Percentiles rank a stretch among this genome's conserved stretches.
These are phyloP conservation scores for Lactarius quietus DNA, from an alignment of 768 basidiomycete genomes.

Conservation along the genomic window DNA sequence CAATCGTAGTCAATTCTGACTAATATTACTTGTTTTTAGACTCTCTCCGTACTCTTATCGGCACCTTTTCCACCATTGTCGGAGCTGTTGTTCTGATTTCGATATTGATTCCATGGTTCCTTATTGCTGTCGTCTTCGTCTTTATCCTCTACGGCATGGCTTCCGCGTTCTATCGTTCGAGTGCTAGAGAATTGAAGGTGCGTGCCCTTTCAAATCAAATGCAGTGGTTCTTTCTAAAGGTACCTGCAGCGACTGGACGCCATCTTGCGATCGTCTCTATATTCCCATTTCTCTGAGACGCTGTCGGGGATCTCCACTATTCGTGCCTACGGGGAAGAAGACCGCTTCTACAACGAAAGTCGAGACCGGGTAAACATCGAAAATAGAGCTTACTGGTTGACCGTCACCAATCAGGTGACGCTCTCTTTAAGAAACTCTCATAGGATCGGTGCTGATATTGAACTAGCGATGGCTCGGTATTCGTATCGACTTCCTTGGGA, in stretches of 20 bases:
- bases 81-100: slow-evolving; percentile 79
- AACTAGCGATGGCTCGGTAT: slow-evolving; percentile 82
- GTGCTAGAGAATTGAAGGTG: slow-evolving; percentile 82
- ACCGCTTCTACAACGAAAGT: slow-evolving; percentile 76
- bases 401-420: slow-evolving; percentile 70
- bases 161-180: slow-evolving; percentile 79
- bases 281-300: slow-evolving; percentile 91
- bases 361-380: slow-evolving; percentile 75
- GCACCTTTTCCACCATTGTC: slow-evolving; percentile 59
- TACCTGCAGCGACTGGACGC: slow-evolving; percentile 59
- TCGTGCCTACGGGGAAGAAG: slow-evolving; percentile 77
- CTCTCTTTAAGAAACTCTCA: slow-evolving; percentile 27
- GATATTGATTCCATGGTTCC: slow-evolving; percentile 79
- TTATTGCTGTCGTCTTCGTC: slow-evolving; percentile 66
- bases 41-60: slow-evolving; percentile 66
- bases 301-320: slow-evolving; percentile 87
- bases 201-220: not conserved
- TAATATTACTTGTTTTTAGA: slow-evolving; percentile 37
- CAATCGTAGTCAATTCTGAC: slow-evolving; percentile 6
- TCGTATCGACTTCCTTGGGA: slow-evolving; percentile 83
- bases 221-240: slow-evolving; percentile 2
- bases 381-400: slow-evolving; percentile 88
- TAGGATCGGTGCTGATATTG: slow-evolving; percentile 69
- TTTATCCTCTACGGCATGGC: slow-evolving; percentile 60
- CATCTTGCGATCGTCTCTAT: slow-evolving; percentile 79